Base-by-base conservation (phyloP, 768 basidiomycete species). In the Boletus pseudo-olivaceus region DNA sequence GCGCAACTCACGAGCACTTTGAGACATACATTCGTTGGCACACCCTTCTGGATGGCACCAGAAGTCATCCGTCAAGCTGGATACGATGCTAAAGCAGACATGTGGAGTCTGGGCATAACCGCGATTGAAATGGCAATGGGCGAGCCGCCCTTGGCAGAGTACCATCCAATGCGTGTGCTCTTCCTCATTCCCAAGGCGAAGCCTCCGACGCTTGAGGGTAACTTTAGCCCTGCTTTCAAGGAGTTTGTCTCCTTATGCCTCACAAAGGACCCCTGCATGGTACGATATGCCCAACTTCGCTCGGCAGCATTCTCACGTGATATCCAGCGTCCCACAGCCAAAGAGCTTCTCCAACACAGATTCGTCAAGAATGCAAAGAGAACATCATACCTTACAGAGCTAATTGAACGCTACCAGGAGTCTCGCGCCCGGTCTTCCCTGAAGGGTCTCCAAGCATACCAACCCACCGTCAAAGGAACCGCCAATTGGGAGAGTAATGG, bases 81-180 rank as follows among this genome's bases (percentile, higher is more conserved):
- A 1, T 98, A 98, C 72, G 94, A 98, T 66, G 82, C 85, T 2
- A 93, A 94, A 72, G 96, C 96, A 3, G 96, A 98, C 70, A 87
- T 98, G 78, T 98, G 96, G 96, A 94, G 91, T 67, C 75, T 98
- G 47, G 96, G 96, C 20, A 99, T 99, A 69, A 98, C 96, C 1
- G 94, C 93, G 50, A 97, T 98, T 47, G 96, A 98, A 76, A 88
- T 99, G 87, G 95, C 96, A 2, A 93, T 91, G 63, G 97, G 97
- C 41, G 94, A 98, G 64, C 97, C 97, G 0, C 97, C 97, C 8
- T 73, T 98, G 53, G 90, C 93, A 5, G 96, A 98, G 69, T 96
- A 98, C 69, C 97, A 98, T 65, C 97, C 95, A 0, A 98, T 98
- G 97, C 84, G 97, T 29, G 96, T 99, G 1, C 79, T 99, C 50